Evolutionary conservation across 2,329 filamentous ascomycete genomes (phyloP).

Genomic region (Diplodia seriata): DNA sequence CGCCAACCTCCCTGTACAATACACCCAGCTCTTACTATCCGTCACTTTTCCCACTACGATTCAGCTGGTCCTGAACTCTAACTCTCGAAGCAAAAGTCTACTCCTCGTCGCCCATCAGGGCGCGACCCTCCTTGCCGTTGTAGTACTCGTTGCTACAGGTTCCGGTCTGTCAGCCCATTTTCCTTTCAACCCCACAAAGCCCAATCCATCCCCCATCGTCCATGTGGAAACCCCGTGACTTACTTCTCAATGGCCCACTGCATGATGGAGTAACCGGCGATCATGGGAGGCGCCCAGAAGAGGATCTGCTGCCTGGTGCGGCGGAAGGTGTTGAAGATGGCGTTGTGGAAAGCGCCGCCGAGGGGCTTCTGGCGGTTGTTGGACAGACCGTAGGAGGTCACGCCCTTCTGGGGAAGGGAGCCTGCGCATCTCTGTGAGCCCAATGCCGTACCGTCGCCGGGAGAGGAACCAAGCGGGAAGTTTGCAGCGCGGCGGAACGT

Average conservation of each 20-base stretch:
- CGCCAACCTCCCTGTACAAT: constrained; percentile 22
- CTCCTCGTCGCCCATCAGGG: constrained; percentile 55
- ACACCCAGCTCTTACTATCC: constrained; percentile 21
- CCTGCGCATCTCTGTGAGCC: constrained; percentile 29
- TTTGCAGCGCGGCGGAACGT: constrained; percentile 2
- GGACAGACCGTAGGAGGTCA: constrained; percentile 76
- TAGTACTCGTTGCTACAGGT: constrained; percentile 74
- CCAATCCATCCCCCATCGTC: not conserved
- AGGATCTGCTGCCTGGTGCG: constrained; percentile 85
- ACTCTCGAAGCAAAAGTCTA: not conserved
- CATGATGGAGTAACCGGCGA: constrained; percentile 82
- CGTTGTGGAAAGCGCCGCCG: constrained; percentile 77
- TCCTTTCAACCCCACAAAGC: not conserved
- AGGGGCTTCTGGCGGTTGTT: constrained; percentile 89
- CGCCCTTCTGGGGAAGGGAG: constrained; percentile 61
- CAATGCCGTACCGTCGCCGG: not conserved
- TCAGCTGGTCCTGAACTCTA: not conserved
- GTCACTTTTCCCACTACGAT: not conserved
- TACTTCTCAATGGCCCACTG: constrained; percentile 87
- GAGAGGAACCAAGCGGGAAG: not conserved
- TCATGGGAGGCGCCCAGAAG: constrained; percentile 82
- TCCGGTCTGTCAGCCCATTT: constrained; percentile 16
- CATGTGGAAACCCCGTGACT: not conserved
- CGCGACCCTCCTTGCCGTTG: constrained; percentile 78
- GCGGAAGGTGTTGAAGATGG: constrained; percentile 95